phyloP scores from a whole-genome alignment of 805 yeast species.

The Zygoascus ofunaensis region DNA sequence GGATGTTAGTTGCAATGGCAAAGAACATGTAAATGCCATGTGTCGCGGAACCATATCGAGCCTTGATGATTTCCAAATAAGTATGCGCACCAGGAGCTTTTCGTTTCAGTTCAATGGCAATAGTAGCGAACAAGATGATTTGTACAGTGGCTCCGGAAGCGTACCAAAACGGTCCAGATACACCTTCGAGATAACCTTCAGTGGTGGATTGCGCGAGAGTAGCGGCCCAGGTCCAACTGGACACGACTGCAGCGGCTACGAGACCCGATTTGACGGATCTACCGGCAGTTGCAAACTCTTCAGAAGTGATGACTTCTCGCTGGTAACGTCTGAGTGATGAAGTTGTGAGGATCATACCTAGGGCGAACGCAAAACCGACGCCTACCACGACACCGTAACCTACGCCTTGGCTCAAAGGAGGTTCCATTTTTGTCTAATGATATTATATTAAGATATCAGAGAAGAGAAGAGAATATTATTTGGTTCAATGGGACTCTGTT shows the following conservation, averaged over 20 bases:
- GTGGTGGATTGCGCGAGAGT: conserved; percentile 68
- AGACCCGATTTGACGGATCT: conserved; percentile 77
- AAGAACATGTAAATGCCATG: conserved; percentile 57
- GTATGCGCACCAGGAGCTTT: conserved; percentile 91
- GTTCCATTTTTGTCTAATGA: background rate
- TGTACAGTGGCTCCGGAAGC: conserved; percentile 91
- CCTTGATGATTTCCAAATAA: conserved; percentile 72
- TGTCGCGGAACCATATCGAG: conserved; percentile 69
- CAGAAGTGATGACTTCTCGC: conserved; percentile 80
- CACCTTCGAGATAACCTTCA: conserved; percentile 69
- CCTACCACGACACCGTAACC: conserved; percentile 88
- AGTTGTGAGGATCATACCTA: conserved; percentile 73
- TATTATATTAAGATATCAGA: too few relatives aligned
- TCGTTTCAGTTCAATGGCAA: conserved; percentile 82
- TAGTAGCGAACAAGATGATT: conserved; percentile 72
- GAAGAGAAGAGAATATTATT: too few relatives aligned
- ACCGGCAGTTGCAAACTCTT: conserved; percentile 91
- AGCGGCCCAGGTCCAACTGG: conserved; percentile 93
- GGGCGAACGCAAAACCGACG: conserved; percentile 55
- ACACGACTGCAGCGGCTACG: conserved; percentile 82
- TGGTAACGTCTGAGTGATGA: conserved; percentile 66
- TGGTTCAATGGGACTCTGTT: too few relatives aligned
- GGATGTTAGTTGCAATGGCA: conserved; percentile 78
- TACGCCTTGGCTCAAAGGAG: conserved; percentile 58
- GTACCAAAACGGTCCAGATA: conserved; percentile 72